A percentile compares a stretch with the other conserved stretches of the same genome.
Conservation (phyloP, 805 yeast species). For the Metschnikowia amazonensis region DNA sequence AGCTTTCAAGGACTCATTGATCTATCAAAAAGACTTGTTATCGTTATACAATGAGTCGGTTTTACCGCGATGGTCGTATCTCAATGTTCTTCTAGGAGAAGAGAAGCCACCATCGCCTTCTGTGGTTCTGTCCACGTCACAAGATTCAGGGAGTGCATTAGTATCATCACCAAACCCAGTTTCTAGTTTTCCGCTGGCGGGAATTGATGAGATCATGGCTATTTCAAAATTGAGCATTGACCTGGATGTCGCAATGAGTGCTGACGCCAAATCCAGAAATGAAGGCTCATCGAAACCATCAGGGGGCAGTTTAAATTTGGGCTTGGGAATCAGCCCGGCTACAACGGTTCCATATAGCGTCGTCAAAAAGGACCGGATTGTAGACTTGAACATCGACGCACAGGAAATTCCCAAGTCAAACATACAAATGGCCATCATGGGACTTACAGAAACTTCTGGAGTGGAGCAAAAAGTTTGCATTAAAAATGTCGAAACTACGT, state of each 20-base stretch:
- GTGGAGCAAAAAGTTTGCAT: neutral
- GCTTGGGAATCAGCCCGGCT: slow-evolving; percentile 30
- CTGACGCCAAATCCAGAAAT: neutral
- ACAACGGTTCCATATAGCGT: slow-evolving; percentile 32
- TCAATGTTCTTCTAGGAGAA: slow-evolving; percentile 7
- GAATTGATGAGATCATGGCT: slow-evolving; percentile 1
- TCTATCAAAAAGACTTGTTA: slow-evolving; percentile 25
- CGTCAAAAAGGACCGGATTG: slow-evolving; percentile 27
- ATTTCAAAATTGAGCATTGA: neutral
- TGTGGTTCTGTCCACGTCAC: neutral
- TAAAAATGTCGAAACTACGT: neutral
- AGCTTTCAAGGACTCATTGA: slow-evolving; percentile 35
- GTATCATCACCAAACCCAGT: neutral
- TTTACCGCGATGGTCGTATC: slow-evolving; percentile 11
- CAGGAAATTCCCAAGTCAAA: slow-evolving; percentile 7
- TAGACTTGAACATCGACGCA: slow-evolving; percentile 19
- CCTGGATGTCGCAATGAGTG: neutral
- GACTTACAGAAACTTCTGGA: slow-evolving; percentile 1
- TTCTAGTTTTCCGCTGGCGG: slow-evolving; percentile 4
- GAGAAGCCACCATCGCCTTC: neutral
- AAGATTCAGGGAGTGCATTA: neutral
- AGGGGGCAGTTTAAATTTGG: slow-evolving; percentile 10
- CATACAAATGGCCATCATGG: slow-evolving; percentile 10
- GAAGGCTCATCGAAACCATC: neutral
- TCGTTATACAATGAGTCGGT: slow-evolving; percentile 11